Percentiles rank a stretch among this genome's conserved stretches.
phyloP scores from a whole-genome alignment of 768 basidiomycete species.

The Lentinus tigrinus region DNA sequence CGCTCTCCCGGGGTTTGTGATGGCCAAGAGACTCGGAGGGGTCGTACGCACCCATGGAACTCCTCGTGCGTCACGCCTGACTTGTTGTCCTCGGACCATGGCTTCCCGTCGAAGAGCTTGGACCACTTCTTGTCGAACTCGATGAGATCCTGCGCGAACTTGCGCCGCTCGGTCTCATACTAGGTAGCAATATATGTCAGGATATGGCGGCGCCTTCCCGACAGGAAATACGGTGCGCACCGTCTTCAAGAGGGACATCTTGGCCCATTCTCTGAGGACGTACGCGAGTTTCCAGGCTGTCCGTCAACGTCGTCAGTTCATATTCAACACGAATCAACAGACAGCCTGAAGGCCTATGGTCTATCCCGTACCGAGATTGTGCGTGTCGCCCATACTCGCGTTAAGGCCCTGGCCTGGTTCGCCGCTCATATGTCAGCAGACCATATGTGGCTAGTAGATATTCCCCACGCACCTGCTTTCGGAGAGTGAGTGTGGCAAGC shows the following conservation, averaged over 20 bases:
- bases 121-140: slow-evolving; percentile 52
- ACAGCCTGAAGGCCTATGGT: background rate
- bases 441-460: background rate
- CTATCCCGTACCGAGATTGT: slow-evolving; percentile 42
- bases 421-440: slow-evolving; percentile 5
- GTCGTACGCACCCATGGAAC: slow-evolving; percentile 39
- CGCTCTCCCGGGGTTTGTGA: too few relatives aligned
- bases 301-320: too few relatives aligned
- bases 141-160: slow-evolving; percentile 55
- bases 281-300: slow-evolving; percentile 53
- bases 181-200: slow-evolving; percentile 17
- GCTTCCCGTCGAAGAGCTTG: slow-evolving; percentile 54
- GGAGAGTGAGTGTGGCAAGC: slow-evolving; percentile 48
- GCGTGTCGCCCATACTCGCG: slow-evolving; percentile 52
- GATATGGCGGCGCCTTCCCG: too few relatives aligned
- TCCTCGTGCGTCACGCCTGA: slow-evolving; percentile 50
- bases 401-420: slow-evolving; percentile 46
- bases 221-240: slow-evolving; percentile 37
- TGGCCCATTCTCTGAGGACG: slow-evolving; percentile 48
- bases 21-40: too few relatives aligned
- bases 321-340: background rate
- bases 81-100: slow-evolving; percentile 34
- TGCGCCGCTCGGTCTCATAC: slow-evolving; percentile 54
- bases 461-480: slow-evolving; percentile 34
- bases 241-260: slow-evolving; percentile 44